A percentile compares a stretch with the other conserved stretches of the same genome.
Conservation (phyloP, 2,329 filamentous ascomycete genomes). For the Fusarium odoratissimum region DNA sequence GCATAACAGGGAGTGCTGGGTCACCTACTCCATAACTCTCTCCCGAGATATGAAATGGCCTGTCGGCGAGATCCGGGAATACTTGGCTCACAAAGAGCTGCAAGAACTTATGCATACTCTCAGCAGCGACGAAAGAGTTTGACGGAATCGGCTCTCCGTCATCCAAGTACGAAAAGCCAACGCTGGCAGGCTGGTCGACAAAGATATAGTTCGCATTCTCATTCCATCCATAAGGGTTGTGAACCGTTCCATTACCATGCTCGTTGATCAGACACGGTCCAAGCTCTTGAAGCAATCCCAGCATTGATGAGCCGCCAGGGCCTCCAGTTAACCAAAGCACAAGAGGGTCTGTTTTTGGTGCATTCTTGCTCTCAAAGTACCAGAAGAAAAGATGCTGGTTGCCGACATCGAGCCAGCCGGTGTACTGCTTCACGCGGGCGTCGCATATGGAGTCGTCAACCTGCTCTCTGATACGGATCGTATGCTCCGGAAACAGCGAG, state of each 20-base stretch:
- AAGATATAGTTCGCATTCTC: constrained; percentile 39
- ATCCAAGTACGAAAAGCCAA: constrained; percentile 40
- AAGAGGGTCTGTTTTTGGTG: constrained; percentile 25
- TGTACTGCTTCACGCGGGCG: constrained; percentile 37
- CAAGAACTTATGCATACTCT: constrained; percentile 34
- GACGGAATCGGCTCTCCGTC: constrained; percentile 18
- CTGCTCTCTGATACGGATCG: constrained; percentile 36
- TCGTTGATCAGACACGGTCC: constrained; percentile 32
- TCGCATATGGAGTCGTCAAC: constrained; percentile 25
- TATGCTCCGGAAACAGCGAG: constrained; percentile 17
- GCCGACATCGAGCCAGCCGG: constrained; percentile 30
- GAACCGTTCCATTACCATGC: constrained; percentile 17
- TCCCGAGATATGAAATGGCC: constrained; percentile 35
- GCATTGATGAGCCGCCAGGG: constrained; percentile 28
- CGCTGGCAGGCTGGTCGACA: constrained; percentile 36
- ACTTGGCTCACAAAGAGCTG: constrained; percentile 29
- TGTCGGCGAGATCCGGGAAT: constrained; percentile 4
- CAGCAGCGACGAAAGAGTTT: constrained; percentile 33
- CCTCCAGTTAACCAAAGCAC: constrained; percentile 39
- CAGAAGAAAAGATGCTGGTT: constrained; percentile 40
- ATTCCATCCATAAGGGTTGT: constrained; percentile 37
- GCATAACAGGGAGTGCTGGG: accelerated
- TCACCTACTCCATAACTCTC: constrained; percentile 34
- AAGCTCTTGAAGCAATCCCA: constrained; percentile 36
- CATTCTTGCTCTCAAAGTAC: constrained; percentile 38